Percentiles rank a stretch among this genome's conserved stretches.
Conservation (phyloP, 768 basidiomycete genomes). For the Suillus subluteus region DNA sequence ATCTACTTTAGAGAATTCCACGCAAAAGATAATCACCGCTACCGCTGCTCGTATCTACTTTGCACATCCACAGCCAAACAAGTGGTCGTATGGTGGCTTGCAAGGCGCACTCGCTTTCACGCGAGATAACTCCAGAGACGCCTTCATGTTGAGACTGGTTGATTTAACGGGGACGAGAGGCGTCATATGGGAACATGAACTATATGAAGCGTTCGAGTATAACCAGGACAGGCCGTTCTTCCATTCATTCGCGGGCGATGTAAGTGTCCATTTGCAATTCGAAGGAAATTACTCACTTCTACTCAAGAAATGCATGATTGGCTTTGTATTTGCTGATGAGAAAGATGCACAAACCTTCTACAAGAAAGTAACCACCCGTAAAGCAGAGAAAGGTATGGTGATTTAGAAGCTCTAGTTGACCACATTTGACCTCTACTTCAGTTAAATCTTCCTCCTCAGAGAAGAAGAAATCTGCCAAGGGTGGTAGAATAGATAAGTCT, state of each 20-base stretch:
- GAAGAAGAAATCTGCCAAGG: constrained; percentile 61
- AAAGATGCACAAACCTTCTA: constrained; percentile 80
- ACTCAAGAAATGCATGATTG: constrained; percentile 83
- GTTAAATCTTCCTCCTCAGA: constrained; percentile 50
- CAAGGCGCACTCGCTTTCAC: constrained; percentile 84
- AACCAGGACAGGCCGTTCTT: constrained; percentile 87
- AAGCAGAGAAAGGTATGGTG: constrained; percentile 58
- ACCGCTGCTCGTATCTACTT: constrained; percentile 89
- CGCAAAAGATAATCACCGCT: constrained; percentile 80
- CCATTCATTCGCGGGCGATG: constrained; percentile 91
- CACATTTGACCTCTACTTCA: constrained; percentile 24
- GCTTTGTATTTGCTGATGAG: constrained; percentile 88
- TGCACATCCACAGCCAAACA: constrained; percentile 72
- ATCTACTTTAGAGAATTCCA: constrained; percentile 53
- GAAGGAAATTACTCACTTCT: constrained; percentile 8
- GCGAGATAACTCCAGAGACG: constrained; percentile 58
- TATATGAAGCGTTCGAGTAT: constrained; percentile 83
- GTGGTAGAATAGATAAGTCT: constrained; percentile 89
- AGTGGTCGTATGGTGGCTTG: constrained; percentile 87
- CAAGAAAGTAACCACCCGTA: constrained; percentile 80
- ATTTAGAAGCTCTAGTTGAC: constrained; percentile 5
- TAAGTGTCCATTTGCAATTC: constrained; percentile 47
- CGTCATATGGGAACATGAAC: constrained; percentile 91
- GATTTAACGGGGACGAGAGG: constrained; percentile 85
- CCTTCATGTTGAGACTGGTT: constrained; percentile 74